These are phyloP conservation scores for Fusarium xylarioides DNA, from an alignment of 2,329 filamentous ascomycete genomes.

Conservation along the genomic window DNA sequence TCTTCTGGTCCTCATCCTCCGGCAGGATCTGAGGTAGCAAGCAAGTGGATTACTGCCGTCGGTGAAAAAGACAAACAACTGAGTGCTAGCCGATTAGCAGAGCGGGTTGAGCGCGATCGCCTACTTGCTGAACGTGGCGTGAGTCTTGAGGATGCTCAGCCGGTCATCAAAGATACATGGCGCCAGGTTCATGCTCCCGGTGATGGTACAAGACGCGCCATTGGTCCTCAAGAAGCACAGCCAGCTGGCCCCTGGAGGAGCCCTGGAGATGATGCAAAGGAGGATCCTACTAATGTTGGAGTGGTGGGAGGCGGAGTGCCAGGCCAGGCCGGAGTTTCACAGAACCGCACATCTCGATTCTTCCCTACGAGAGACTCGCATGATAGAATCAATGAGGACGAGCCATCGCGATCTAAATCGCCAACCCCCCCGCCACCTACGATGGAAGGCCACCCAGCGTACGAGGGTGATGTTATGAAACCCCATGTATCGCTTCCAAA, in stretches of 20 bases:
- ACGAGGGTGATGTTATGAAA: conserved; percentile 70
- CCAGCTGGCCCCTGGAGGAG: conserved; percentile 44
- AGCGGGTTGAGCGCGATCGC: conserved; percentile 54
- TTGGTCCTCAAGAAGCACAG: conserved; percentile 41
- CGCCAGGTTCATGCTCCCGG: conserved; percentile 53
- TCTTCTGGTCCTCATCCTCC: conserved; percentile 44
- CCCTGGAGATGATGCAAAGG: conserved; percentile 42
- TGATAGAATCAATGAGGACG: conserved; percentile 49
- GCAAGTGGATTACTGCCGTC: conserved; percentile 55
- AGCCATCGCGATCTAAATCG: conserved; percentile 59
- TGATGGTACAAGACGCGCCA: conserved; percentile 48
- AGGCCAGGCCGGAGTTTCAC: conserved; percentile 49
- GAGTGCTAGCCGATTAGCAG: conserved; percentile 50
- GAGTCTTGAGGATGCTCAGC: conserved; percentile 55
- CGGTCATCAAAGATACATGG: conserved; percentile 64
- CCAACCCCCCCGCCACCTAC: conserved; percentile 78
- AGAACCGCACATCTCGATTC: conserved; percentile 66
- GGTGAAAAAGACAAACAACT: conserved; percentile 59
- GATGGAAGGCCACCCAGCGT: conserved; percentile 75
- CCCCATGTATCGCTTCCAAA: conserved; percentile 77
- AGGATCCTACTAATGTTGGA: conserved; percentile 41
- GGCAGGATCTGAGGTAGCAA: conserved; percentile 47
- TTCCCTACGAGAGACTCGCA: conserved; percentile 66
- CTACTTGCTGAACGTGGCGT: conserved; percentile 57
- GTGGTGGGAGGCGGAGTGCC: conserved; percentile 45